phyloP scores from a whole-genome alignment of 495 filamentous ascomycete genomes.

The Staphylotrichum longicolle region DNA sequence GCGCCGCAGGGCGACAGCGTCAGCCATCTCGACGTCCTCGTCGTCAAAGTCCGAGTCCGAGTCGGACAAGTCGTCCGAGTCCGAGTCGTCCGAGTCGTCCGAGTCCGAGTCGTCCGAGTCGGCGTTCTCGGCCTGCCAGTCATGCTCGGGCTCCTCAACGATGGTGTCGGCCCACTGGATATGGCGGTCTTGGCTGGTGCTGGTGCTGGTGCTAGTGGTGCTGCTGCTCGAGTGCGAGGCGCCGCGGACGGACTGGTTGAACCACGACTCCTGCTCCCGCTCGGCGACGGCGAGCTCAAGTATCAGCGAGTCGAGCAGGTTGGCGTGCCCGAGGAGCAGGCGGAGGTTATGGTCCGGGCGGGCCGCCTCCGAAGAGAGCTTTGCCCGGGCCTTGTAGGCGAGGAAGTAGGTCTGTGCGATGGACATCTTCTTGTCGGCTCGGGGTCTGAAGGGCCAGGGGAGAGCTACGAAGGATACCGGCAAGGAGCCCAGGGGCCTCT shows the following conservation, averaged over 20 bases:
- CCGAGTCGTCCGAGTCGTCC: too few species aligned
- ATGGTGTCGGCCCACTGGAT: slow-evolving; percentile 86
- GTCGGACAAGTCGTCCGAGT: too few species aligned
- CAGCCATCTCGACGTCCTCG: slow-evolving; percentile 54
- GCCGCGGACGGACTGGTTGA: slow-evolving; percentile 87
- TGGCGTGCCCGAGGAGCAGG: slow-evolving; percentile 92
- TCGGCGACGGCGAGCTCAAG: slow-evolving; percentile 92
- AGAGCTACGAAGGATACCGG: slow-evolving; percentile 18
- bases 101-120: slow-evolving; percentile 45
- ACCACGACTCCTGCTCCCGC: slow-evolving; percentile 94
- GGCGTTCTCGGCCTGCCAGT: slow-evolving; percentile 66
- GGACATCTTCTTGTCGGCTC: slow-evolving; percentile 70
- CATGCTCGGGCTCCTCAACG: slow-evolving; percentile 68
- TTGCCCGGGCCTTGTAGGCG: slow-evolving; percentile 89
- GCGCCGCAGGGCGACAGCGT: slow-evolving; percentile 46
- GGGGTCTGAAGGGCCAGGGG: slow-evolving; percentile 34
- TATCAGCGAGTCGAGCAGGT: slow-evolving; percentile 95
- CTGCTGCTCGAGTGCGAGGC: slow-evolving; percentile 55
- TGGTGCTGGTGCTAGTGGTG: too few species aligned
- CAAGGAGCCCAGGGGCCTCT: too few species aligned
- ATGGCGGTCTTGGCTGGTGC: slow-evolving; percentile 56
- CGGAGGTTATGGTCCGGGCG: slow-evolving; percentile 90
- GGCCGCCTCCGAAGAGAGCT: slow-evolving; percentile 89
- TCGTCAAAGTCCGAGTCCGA: slow-evolving; percentile 34
- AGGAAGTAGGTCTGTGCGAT: slow-evolving; percentile 97